Base-by-base conservation (phyloP, 2,329 filamentous ascomycete genomes). In the Hymenoscyphus repandus region DNA sequence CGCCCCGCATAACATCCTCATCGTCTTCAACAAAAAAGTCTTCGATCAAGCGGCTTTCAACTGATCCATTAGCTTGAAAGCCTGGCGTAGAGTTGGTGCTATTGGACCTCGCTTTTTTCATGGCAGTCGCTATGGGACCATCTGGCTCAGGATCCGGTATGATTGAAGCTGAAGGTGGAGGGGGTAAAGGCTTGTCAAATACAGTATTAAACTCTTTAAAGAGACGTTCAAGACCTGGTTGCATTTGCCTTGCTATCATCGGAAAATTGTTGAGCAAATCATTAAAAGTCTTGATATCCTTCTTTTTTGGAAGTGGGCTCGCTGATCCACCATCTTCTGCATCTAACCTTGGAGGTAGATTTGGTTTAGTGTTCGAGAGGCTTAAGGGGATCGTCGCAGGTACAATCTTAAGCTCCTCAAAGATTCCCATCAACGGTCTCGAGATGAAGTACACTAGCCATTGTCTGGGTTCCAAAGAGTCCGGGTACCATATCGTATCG, bases 401-500 rank as follows among this genome's bases (percentile, higher is more conserved):
- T 4, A 78, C 69, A 45, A 92, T 84, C 57, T 82, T 85, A 46
- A 82, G 77, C 45, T 90, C 80, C 63, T 96, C 90, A 75, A 86
- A 91, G 1, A 80, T 78, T 20, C 93, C 93, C 17, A 96, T 80
- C 46, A 99, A 73, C 1, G 93, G 93, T 46, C 82, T 85, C 22
- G 92, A 93, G 56, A 99, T 95, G 69, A 91, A 96, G 77, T 97
- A 97, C 53, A 99, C 79, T 39, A 99, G 82, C 90, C 93, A 99
- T 77, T 91, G 89, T 61, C 90, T 86, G 12, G 89, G 85, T 62
- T 97, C 92, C 62, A 88, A 80, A n/a, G 82, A 83, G 63, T 96
- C 89, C 44, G 90, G 85, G 64, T 95, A 95, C 79, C 90, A 97
- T 36, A 96, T 79, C 34, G 80, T 76, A 69, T 99, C 95, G 65